Evolutionary conservation across 202 grass and related monocot genomes (phyloP).

Genomic region (Zizania palustris): DNA sequence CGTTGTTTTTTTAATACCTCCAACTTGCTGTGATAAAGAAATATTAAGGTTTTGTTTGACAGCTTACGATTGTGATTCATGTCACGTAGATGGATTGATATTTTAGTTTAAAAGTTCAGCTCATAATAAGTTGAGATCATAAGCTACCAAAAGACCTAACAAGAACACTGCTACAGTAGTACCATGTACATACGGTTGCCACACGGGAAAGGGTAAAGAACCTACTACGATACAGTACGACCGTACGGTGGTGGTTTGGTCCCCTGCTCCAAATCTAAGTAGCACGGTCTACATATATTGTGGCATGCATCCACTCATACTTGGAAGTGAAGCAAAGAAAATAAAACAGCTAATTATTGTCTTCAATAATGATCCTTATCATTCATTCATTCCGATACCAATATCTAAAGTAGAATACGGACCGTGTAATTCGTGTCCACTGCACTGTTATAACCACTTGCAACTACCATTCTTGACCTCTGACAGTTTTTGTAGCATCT

Average conservation of each 20-base stretch:
- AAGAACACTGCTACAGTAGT: too few species aligned
- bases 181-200: neutral
- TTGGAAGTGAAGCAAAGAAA: slow-evolving; percentile 42
- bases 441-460: neutral
- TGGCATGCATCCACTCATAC: slow-evolving; percentile 15
- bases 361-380: neutral
- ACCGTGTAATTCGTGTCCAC: neutral
- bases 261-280: slow-evolving; percentile 23
- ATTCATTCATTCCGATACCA: neutral
- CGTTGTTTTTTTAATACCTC: too few species aligned
- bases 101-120: too few species aligned
- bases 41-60: too few species aligned
- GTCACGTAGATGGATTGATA: too few species aligned
- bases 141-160: too few species aligned
- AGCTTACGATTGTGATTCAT: too few species aligned
- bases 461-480: neutral
- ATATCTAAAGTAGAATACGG: neutral
- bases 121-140: too few species aligned
- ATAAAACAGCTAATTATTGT: neutral
- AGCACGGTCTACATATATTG: slow-evolving; percentile 1
- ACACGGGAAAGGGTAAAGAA: neutral
- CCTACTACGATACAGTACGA: neutral
- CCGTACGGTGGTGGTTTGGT: slow-evolving; percentile 1
- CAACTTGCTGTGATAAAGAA: too few species aligned
- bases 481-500: neutral